A percentile compares a stretch with the other conserved stretches of the same genome.
Conservation (phyloP, 1,284 basidiomycete species). For the Ceratobasidium sp. region DNA sequence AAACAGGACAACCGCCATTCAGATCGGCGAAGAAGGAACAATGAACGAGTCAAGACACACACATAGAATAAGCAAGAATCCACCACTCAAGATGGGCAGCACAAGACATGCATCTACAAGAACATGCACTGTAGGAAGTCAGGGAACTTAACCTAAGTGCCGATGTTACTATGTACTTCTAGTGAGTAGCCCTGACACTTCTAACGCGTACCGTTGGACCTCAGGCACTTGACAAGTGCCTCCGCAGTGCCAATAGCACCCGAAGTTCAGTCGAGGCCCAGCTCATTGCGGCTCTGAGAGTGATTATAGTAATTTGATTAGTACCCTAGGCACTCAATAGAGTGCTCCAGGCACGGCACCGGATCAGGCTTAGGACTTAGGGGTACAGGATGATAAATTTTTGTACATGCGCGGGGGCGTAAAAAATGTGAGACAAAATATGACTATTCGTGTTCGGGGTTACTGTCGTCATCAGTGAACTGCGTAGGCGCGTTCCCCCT, state of each 20-base stretch:
- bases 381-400: too few relatives aligned
- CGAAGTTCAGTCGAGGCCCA: background rate
- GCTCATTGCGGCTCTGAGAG: background rate
- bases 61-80: too few relatives aligned
- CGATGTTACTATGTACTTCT: background rate
- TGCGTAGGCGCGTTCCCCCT: background rate
- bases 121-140: conserved; percentile 5
- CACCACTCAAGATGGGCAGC: too few relatives aligned
- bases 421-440: background rate
- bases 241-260: background rate
- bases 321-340: background rate
- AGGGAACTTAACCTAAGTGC: conserved; percentile 4
- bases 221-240: background rate
- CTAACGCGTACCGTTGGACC: background rate
- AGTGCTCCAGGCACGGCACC: too few relatives aligned
- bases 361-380: too few relatives aligned
- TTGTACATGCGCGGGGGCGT: background rate
- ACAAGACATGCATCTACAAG: too few relatives aligned
- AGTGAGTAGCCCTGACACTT: background rate
- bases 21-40: too few relatives aligned
- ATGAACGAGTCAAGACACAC: too few relatives aligned
- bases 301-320: background rate
- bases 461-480: background rate
- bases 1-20: too few relatives aligned
- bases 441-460: background rate